Base-by-base conservation (phyloP, 306 rosid genomes). In the Benincasa hispida region DNA sequence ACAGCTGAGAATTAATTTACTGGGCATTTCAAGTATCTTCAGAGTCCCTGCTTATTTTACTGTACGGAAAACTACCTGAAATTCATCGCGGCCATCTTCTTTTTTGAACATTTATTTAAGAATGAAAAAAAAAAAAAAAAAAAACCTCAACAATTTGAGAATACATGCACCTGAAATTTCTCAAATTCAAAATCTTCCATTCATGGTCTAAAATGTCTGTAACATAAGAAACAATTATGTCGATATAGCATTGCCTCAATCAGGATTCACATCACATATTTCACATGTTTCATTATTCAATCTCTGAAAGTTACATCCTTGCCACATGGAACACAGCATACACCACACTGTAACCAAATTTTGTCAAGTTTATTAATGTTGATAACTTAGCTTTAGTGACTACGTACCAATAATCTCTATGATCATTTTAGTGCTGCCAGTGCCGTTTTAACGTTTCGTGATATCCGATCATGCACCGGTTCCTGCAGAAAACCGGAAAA, bases 401-500 rank as follows among this genome's bases (percentile, higher is more conserved):
- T 24, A 79, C 19, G 50, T 27, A 51, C 25, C 65, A 74, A 28
- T 15, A 75, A 32, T 12, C 18, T 79, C 80, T 60, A 12, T 18
- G 56, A 42, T 83, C 79, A 91, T 80, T 77, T 76, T 30, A 91
- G 81, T 41, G 90, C 85, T 59, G 89, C 80, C 48, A 94, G 70
- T 2, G 92, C 97, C 58, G n/a, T 70, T 42, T 93, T 84, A 55
- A 91, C 96, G 35, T 91, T 91, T 41, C 87, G 89, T 28, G 98
- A 89, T 81, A 90, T 91, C 12, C 96, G 89, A 76, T 91, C 96
- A 50, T 91, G 96, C 48, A 90, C 82, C 14, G 96, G 89, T 69
- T 89, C 93, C 98, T 94, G 83, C 76, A 84, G 21, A 35, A 77
- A 51, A 14, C 21, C 35, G 22, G 22, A 56, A 27, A n/a, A 17